A percentile compares a stretch with the other conserved stretches of the same genome.
phyloP scores from a whole-genome alignment of 2,329 filamentous ascomycete genomes.

The Trematosphaeria pertusa region DNA sequence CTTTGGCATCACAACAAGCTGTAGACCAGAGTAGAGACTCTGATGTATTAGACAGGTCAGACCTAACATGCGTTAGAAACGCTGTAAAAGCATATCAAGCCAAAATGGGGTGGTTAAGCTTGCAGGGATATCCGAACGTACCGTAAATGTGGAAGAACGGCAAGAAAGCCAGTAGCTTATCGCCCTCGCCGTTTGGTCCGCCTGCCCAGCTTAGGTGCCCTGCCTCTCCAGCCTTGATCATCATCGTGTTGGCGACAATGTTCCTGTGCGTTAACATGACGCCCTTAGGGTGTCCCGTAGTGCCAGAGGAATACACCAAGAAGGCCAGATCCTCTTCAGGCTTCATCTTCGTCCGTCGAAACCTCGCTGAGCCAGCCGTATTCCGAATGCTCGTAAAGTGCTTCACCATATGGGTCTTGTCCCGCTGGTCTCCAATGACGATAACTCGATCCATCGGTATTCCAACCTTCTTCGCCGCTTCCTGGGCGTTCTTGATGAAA shows the following conservation, averaged over 20 bases:
- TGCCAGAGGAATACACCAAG: constrained; percentile 87
- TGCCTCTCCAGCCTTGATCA: constrained; percentile 51
- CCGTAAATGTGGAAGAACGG: constrained; percentile 94
- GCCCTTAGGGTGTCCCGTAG: constrained; percentile 89
- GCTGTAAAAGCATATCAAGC: background rate
- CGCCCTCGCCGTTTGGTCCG: constrained; percentile 66
- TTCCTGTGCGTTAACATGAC: constrained; percentile 87
- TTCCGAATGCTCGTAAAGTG: constrained; percentile 78
- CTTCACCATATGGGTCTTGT: constrained; percentile 65
- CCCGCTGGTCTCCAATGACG: constrained; percentile 73
- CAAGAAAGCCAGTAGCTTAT: constrained; percentile 78
- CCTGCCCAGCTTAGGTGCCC: constrained; percentile 65
- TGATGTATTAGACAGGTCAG: constrained; percentile 77
- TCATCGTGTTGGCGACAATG: constrained; percentile 73
- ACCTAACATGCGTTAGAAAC: constrained; percentile 49
- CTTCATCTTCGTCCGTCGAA: constrained; percentile 67
- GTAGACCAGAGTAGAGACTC: constrained; percentile 69
- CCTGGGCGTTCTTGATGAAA: constrained; percentile 68
- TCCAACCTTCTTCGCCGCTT: constrained; percentile 73
- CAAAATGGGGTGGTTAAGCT: background rate
- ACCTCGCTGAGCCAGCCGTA: constrained; percentile 64
- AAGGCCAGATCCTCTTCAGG: constrained; percentile 79
- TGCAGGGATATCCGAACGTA: constrained; percentile 47
- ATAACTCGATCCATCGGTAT: constrained; percentile 76
- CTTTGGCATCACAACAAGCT: constrained; percentile 74